These are phyloP conservation scores for Sonneratia caseolaris DNA, from an alignment of 345 rosid species.

Conservation along the genomic window DNA sequence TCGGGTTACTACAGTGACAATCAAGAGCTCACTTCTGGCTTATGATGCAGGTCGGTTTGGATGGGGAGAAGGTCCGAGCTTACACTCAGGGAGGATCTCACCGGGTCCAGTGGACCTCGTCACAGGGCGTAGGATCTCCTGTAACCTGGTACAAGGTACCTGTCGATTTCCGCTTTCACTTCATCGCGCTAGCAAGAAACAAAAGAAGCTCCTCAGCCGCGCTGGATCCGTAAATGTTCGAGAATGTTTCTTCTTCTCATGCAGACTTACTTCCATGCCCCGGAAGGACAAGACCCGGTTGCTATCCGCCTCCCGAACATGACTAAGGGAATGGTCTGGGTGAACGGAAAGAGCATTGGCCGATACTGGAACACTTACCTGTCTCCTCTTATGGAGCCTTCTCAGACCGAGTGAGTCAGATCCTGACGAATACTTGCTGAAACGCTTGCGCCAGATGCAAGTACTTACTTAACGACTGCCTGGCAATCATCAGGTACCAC, in stretches of 20 bases:
- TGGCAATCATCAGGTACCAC: constrained; percentile 45
- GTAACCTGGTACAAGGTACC: constrained; percentile 80
- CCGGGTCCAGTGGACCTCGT: constrained; percentile 36
- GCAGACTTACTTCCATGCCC: constrained; percentile 61
- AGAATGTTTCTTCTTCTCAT: not conserved
- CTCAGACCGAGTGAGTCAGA: constrained; percentile 50
- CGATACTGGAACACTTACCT: constrained; percentile 70
- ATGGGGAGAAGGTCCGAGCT: constrained; percentile 38
- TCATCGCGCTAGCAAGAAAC: no score
- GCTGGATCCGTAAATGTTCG: not conserved
- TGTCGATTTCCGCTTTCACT: not conserved
- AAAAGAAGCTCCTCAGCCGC: no score
- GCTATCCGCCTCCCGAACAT: constrained; percentile 46
- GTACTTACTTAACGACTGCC: not conserved
- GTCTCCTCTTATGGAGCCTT: constrained; percentile 54
- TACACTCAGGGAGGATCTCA: constrained; percentile 44
- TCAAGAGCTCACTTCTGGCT: no score
- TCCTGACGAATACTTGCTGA: not conserved
- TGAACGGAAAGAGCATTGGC: constrained; percentile 73
- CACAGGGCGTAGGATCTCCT: constrained; percentile 24
- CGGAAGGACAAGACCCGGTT: constrained; percentile 52
- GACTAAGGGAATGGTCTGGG: constrained; percentile 81
- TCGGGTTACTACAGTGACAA: no score
- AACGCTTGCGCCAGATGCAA: not conserved
- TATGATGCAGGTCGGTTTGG: constrained; percentile 36